Evolutionary conservation across 345 rosid species (phyloP).

Genomic region (Erucastrum elatum): DNA sequence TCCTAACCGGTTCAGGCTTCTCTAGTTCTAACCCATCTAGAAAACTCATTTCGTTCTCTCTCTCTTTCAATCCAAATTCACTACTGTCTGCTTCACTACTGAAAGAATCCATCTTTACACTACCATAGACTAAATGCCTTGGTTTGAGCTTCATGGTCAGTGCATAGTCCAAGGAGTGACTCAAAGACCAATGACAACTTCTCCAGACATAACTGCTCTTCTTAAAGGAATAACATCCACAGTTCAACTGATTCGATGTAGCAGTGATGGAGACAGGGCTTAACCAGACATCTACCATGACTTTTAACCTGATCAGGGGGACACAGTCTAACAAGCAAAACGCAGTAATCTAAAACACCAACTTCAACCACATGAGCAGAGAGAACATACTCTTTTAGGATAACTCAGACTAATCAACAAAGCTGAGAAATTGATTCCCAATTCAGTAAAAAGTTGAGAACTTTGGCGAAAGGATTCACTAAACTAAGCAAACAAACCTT

Average conservation of each 20-base stretch:
- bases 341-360: constrained; percentile 12
- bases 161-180: constrained; percentile 21
- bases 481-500: neutral
- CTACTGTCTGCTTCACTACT: neutral
- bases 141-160: constrained; percentile 34
- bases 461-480: constrained; percentile 8
- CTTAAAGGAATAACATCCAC: constrained; percentile 5
- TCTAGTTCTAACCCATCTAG: neutral
- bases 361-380: neutral
- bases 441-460: neutral
- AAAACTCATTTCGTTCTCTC: constrained; percentile 24
- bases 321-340: neutral
- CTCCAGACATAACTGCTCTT: neutral
- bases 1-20: constrained; percentile 22
- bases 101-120: neutral
- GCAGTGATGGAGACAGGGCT: constrained; percentile 32
- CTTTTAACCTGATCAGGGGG: neutral
- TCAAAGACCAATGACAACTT: constrained; percentile 1
- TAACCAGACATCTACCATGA: constrained; percentile 40
- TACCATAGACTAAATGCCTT: constrained; percentile 16
- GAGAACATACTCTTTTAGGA: neutral
- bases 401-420: no score
- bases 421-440: no score
- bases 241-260: constrained; percentile 34
- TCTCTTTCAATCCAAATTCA: constrained; percentile 10